These are phyloP conservation scores for Oxytropis ochrocephala DNA, from an alignment of 306 rosid genomes.

Conservation along the genomic window DNA sequence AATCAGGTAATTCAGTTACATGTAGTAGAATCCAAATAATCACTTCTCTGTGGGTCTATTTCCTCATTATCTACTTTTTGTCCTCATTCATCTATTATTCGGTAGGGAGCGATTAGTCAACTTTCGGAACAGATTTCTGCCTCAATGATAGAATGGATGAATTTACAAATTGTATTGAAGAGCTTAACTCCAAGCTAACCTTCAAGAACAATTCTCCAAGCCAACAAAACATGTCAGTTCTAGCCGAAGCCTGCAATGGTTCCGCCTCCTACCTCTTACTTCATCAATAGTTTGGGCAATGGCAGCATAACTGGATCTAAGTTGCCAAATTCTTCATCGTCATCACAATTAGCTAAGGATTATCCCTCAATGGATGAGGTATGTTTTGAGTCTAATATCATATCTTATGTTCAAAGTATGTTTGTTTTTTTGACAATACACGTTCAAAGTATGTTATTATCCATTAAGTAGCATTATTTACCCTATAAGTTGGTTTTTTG, in stretches of 20 bases:
- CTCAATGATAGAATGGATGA: conserved; percentile 95
- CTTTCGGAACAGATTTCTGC: conserved; percentile 88
- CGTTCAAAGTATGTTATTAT: neutral
- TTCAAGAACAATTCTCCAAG: conserved; percentile 50
- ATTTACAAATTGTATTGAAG: conserved; percentile 79
- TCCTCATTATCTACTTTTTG: neutral
- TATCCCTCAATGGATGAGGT: conserved; percentile 79
- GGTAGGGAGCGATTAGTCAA: conserved; percentile 57
- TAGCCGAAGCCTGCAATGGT: conserved; percentile 78
- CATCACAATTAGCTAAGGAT: conserved; percentile 66
- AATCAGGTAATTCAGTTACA: conserved; percentile 48
- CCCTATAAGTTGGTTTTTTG: neutral
- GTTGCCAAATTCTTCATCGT: conserved; percentile 70
- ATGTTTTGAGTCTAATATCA: conserved; percentile 13
- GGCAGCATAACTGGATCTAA: conserved; percentile 61
- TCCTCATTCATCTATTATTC: conserved; percentile 10
- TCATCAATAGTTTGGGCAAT: conserved; percentile 58
- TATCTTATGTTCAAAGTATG: neutral
- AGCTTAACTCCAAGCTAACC: conserved; percentile 69
- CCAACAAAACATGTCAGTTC: conserved; percentile 71
- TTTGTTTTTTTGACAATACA: neutral
- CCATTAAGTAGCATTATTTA: neutral
- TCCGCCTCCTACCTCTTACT: conserved; percentile 73
- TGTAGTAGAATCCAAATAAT: neutral
- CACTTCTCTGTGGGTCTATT: neutral